Percentiles rank a stretch among this genome's conserved stretches.
phyloP scores from a whole-genome alignment of 768 basidiomycete species.

The Amanita rimosa region DNA sequence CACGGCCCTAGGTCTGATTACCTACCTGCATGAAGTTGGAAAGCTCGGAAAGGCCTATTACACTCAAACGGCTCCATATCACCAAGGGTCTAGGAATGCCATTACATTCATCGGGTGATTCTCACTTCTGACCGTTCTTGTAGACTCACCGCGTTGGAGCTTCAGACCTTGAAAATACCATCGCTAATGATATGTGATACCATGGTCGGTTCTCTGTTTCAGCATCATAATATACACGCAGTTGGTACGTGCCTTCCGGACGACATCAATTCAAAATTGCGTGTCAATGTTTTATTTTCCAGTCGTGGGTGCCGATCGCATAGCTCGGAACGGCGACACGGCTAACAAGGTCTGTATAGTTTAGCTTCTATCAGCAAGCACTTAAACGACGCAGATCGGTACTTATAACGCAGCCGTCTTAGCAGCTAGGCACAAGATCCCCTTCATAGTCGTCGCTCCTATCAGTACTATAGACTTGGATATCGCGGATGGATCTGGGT shows the following conservation, averaged over 20 bases:
- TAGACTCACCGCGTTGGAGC: constrained; percentile 84
- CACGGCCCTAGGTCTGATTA: constrained; percentile 90
- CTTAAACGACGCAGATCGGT: constrained; percentile 45
- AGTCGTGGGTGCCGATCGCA: constrained; percentile 84
- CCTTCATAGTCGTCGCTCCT: constrained; percentile 90
- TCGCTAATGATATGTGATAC: constrained; percentile 95
- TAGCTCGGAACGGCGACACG: constrained; percentile 91
- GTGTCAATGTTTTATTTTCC: neutral
- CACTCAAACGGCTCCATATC: constrained; percentile 91
- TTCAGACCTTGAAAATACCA: constrained; percentile 74
- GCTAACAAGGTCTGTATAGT: constrained; percentile 68
- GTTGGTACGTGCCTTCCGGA: constrained; percentile 39
- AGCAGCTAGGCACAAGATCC: constrained; percentile 76
- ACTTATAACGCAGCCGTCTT: constrained; percentile 96
- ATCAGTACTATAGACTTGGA: constrained; percentile 86
- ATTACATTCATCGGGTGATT: neutral
- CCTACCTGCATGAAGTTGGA: constrained; percentile 70
- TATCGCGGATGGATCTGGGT: constrained; percentile 55
- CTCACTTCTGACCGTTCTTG: neutral
- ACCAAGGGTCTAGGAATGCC: constrained; percentile 73
- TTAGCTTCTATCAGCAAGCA: neutral
- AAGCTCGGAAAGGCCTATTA: constrained; percentile 79
- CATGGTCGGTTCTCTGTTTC: constrained; percentile 94
- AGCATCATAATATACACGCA: constrained; percentile 74
- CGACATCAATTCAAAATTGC: neutral